Evolutionary conservation across 257 asterid genomes (phyloP).

Genomic region (Osmanthus fragrans): DNA sequence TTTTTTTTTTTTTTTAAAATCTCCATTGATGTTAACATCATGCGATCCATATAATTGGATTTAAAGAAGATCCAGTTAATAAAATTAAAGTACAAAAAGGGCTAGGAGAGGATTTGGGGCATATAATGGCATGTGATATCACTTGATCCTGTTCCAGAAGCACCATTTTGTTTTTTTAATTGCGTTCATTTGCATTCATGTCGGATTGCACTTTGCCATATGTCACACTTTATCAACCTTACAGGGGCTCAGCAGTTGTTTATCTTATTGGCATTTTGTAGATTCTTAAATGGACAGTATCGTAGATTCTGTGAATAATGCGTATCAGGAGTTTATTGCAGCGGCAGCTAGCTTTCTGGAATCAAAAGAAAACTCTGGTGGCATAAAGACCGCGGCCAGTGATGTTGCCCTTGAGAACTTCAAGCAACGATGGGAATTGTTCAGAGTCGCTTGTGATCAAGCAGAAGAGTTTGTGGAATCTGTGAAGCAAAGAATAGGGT

Average conservation of each 20-base stretch:
- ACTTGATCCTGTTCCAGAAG: background rate
- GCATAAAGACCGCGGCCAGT: constrained; percentile 64
- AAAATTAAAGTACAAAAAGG: background rate
- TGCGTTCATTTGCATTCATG: background rate
- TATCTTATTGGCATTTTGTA: constrained; percentile 17
- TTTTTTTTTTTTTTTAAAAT: too few species aligned
- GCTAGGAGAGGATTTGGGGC: background rate
- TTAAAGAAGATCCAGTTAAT: background rate
- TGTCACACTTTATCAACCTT: background rate
- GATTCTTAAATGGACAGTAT: constrained; percentile 63
- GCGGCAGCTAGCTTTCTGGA: constrained; percentile 74
- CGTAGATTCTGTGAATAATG: constrained; percentile 66
- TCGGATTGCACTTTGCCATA: background rate
- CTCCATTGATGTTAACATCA: background rate
- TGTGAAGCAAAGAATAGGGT: constrained; percentile 92
- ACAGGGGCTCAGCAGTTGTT: constrained; percentile 1
- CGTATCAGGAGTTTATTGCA: constrained; percentile 75
- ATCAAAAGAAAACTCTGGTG: constrained; percentile 58
- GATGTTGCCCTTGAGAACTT: constrained; percentile 87
- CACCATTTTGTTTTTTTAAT: background rate
- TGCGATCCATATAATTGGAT: background rate
- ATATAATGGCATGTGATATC: background rate
- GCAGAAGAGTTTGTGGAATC: constrained; percentile 96
- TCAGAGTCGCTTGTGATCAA: constrained; percentile 88
- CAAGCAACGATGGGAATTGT: constrained; percentile 86